These are phyloP conservation scores for Phytophthora boehmeriae DNA, from an alignment of 352 stramenopile species.

Conservation along the genomic window DNA sequence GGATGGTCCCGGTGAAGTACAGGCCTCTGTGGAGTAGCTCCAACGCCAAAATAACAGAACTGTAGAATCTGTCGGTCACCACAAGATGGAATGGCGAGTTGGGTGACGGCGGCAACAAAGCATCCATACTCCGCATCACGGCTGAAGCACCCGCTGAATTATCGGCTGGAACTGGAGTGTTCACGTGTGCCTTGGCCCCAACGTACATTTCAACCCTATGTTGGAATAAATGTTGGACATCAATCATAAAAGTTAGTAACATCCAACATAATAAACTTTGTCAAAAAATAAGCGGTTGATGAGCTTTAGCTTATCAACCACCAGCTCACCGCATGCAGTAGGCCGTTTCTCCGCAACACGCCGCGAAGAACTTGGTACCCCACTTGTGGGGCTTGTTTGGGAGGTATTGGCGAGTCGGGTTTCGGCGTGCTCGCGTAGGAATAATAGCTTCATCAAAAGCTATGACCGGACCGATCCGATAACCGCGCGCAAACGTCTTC, in stretches of 20 bases:
- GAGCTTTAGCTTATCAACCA: no score
- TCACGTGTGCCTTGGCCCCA: neutral
- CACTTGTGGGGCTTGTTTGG: no score
- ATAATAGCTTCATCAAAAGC: no score
- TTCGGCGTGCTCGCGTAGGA: no score
- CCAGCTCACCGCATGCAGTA: no score
- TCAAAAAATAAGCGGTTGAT: no score
- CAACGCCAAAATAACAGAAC: conserved; percentile 8
- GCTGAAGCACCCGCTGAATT: neutral
- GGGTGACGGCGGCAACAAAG: neutral
- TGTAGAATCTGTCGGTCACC: conserved; percentile 18
- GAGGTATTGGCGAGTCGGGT: no score
- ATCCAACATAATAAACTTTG: neutral
- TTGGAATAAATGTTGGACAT: conserved; percentile 2
- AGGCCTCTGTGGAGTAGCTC: conserved; percentile 13
- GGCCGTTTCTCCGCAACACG: no score
- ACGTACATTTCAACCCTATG: conserved; percentile 6
- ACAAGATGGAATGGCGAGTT: conserved; percentile 10
- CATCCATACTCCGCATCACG: neutral
- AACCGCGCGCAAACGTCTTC: no score
- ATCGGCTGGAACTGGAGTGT: neutral
- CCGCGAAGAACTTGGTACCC: no score
- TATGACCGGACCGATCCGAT: no score
- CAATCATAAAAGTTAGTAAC: neutral
- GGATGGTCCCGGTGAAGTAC: no score